Conservation (phyloP, 768 basidiomycete species). For the Boletus pseudo-olivaceus region DNA sequence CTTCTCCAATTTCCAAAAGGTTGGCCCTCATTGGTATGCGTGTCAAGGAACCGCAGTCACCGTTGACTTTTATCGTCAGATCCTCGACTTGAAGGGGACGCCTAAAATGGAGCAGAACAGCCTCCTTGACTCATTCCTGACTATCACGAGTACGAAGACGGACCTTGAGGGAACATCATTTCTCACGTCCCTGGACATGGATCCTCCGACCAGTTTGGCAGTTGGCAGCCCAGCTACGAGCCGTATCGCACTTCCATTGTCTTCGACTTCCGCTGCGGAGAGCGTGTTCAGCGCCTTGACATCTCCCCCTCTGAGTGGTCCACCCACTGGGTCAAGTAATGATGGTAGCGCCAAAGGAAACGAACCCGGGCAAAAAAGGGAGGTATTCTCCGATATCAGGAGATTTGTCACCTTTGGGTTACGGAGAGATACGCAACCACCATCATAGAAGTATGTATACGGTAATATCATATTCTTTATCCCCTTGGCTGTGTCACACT, state of each 20-base stretch:
- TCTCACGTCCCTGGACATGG: slow-evolving; percentile 94
- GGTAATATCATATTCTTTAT: background rate
- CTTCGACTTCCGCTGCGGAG: slow-evolving; percentile 39
- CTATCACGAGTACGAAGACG: slow-evolving; percentile 87
- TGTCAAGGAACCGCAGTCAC: slow-evolving; percentile 10
- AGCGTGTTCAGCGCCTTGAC: slow-evolving; percentile 54
- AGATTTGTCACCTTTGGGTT: slow-evolving; percentile 88
- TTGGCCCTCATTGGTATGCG: slow-evolving; percentile 24
- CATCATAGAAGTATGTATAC: slow-evolving; percentile 15
- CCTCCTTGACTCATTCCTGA: slow-evolving; percentile 87
- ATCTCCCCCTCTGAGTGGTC: slow-evolving; percentile 61
- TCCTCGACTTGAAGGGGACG: slow-evolving; percentile 93
- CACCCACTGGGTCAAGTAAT: slow-evolving; percentile 57
- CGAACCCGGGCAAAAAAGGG: slow-evolving; percentile 51
- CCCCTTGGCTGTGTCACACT: background rate
- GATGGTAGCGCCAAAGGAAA: slow-evolving; percentile 39
- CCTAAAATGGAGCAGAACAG: slow-evolving; percentile 82
- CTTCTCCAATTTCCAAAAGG: slow-evolving; percentile 98
- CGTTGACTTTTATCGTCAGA: slow-evolving; percentile 43
- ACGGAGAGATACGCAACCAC: slow-evolving; percentile 57
- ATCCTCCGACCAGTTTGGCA: slow-evolving; percentile 61
- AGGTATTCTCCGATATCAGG: slow-evolving; percentile 86
- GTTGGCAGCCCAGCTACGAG: slow-evolving; percentile 66
- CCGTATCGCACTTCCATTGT: slow-evolving; percentile 51
- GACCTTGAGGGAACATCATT: slow-evolving; percentile 91